phyloP scores from a whole-genome alignment of 768 basidiomycete species.

The Melanogaster broomeanus region DNA sequence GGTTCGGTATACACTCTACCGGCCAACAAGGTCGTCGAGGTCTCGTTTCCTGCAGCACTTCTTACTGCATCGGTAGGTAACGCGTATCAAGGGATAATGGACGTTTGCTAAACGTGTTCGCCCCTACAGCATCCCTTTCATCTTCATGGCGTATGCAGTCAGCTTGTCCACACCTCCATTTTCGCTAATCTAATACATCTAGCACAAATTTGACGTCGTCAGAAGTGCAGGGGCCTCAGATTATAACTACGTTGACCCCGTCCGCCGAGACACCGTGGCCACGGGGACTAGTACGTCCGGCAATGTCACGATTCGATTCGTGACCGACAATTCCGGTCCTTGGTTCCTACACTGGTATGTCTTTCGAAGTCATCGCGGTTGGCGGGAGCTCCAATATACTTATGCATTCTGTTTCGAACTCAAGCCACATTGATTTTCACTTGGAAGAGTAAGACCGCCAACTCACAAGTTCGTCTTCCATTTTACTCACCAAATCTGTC shows the following conservation, averaged over 20 bases:
- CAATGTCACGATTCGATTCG: conserved; percentile 45
- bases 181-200: background rate
- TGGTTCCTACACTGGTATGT: conserved; percentile 29
- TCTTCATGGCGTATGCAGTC: conserved; percentile 11
- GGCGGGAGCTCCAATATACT: background rate
- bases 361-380: background rate
- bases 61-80: conserved; percentile 32
- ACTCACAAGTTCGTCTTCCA: background rate
- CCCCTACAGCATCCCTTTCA: conserved; percentile 15
- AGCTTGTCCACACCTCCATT: background rate
- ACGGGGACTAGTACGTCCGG: conserved; percentile 18
- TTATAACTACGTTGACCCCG: conserved; percentile 55
- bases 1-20: conserved; percentile 51
- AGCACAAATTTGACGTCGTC: conserved; percentile 50
- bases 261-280: conserved; percentile 46
- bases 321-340: conserved; percentile 54
- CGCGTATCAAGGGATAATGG: no score
- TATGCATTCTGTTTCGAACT: background rate
- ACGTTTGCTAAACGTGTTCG: background rate
- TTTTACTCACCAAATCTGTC: background rate
- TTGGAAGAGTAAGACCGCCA: conserved; percentile 12
- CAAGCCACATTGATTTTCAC: conserved; percentile 22
- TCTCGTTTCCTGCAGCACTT: conserved; percentile 42
- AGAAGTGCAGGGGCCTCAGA: conserved; percentile 38
- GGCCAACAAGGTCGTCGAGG: conserved; percentile 46